phyloP scores from a whole-genome alignment of 331 rosid species.

The Pyrus hybrid region DNA sequence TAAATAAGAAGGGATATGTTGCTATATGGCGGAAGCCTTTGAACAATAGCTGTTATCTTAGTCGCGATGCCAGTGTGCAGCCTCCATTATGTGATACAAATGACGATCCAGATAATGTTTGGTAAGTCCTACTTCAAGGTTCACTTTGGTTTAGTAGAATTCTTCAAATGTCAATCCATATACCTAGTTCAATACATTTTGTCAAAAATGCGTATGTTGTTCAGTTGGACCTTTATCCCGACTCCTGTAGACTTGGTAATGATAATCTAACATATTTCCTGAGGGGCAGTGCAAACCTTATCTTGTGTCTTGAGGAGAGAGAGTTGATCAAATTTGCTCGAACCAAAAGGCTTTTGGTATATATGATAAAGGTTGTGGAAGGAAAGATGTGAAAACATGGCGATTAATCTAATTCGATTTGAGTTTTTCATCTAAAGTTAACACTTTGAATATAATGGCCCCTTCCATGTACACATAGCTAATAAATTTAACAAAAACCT shows the following conservation, averaged over 20 bases:
- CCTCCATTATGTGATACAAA: constrained; percentile 64
- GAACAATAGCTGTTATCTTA: constrained; percentile 70
- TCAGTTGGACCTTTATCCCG: background rate
- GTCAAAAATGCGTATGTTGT: background rate
- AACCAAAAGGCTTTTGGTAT: background rate
- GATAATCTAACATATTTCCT: background rate
- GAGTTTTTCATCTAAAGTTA: background rate
- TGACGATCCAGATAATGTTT: constrained; percentile 78
- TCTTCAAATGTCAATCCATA: background rate
- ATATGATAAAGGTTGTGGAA: background rate
- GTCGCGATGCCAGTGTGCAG: constrained; percentile 34
- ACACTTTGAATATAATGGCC: background rate
- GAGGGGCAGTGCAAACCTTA: background rate
- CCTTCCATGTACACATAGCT: background rate
- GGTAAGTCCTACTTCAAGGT: constrained; percentile 33
- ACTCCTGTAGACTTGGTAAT: background rate
- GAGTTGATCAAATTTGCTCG: background rate
- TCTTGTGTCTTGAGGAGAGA: background rate
- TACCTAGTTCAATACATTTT: background rate
- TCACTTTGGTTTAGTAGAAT: background rate
- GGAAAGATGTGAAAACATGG: background rate
- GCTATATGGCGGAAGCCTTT: constrained; percentile 85
- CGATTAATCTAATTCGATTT: background rate
- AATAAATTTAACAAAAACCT: background rate
- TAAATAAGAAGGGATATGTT: constrained; percentile 68